Evolutionary conservation across 2,329 filamentous ascomycete genomes (phyloP).

Genomic region (Alternaria ventricosa): DNA sequence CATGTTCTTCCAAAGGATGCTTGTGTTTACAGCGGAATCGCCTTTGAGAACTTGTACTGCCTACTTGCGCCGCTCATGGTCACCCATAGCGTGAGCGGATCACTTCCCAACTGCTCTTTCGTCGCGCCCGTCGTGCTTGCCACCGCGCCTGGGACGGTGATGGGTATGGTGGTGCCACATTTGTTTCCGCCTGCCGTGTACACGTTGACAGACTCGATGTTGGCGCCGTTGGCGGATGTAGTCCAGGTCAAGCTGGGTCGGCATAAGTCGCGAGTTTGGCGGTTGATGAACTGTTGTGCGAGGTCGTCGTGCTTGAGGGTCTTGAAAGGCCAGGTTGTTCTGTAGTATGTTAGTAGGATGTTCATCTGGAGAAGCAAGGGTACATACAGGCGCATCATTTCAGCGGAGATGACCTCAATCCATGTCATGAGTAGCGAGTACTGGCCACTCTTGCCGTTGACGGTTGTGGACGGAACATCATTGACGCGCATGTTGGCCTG

Average conservation of each 20-base stretch:
- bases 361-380: background rate
- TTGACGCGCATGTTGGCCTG: conserved; percentile 65
- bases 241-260: conserved; percentile 57
- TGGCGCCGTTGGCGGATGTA: conserved; percentile 50
- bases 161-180: conserved; percentile 60
- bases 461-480: conserved; percentile 55
- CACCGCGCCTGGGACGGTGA: conserved; percentile 59
- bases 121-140: conserved; percentile 53
- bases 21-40: conserved; percentile 31
- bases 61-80: conserved; percentile 46
- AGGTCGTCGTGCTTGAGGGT: conserved; percentile 65
- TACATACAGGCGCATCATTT: conserved; percentile 58
- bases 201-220: conserved; percentile 60
- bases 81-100: conserved; percentile 50
- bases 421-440: conserved; percentile 64
- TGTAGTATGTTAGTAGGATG: conserved; percentile 16
- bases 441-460: conserved; percentile 57
- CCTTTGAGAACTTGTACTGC: conserved; percentile 41
- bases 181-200: conserved; percentile 55
- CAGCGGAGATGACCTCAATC: conserved; percentile 61
- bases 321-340: conserved; percentile 59
- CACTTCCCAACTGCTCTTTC: conserved; percentile 61
- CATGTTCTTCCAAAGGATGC: background rate
- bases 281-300: conserved; percentile 59
- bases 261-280: conserved; percentile 62